Percentiles rank a stretch among this genome's conserved stretches.
phyloP scores from a whole-genome alignment of 129 eudicot species.

The Rutidosis leptorrhynchoides region DNA sequence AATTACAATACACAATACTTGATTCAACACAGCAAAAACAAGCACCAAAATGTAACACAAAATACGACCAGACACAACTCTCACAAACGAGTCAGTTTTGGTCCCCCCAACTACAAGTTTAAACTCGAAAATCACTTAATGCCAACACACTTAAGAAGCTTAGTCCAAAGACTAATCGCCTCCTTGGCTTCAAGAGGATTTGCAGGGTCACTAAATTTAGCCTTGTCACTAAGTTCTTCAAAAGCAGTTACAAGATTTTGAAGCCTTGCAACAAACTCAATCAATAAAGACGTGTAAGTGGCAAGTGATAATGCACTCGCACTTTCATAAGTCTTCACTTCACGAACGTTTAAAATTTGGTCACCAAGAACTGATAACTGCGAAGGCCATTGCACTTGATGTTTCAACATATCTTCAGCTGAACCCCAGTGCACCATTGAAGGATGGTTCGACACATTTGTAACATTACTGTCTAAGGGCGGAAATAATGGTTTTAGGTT shows the following conservation, averaged over 20 bases:
- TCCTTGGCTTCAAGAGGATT: conserved; percentile 32
- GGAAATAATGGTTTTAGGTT: conserved; percentile 14
- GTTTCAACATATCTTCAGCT: conserved; percentile 1
- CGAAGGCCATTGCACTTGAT: conserved; percentile 72
- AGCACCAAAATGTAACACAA: conserved; percentile 12
- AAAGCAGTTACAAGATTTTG: conserved; percentile 56
- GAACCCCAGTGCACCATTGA: conserved; percentile 56
- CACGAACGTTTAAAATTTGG: conserved; percentile 51
- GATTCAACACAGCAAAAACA: no score
- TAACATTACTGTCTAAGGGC: conserved; percentile 21
- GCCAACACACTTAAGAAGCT: conserved; percentile 35
- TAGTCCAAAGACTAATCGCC: conserved; percentile 32
- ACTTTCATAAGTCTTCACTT: conserved; percentile 65
- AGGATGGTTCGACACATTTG: conserved; percentile 31
- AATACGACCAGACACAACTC: background rate
- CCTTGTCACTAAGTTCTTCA: conserved; percentile 62
- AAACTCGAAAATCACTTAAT: conserved; percentile 25
- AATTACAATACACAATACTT: conserved; percentile 16
- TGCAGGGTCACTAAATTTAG: conserved; percentile 29
- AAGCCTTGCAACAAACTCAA: conserved; percentile 81
- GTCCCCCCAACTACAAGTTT: background rate
- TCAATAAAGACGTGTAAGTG: conserved; percentile 67
- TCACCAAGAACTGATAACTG: conserved; percentile 62
- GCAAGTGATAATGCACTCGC: conserved; percentile 68
- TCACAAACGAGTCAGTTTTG: background rate